Conservation (phyloP, 768 basidiomycete species). For the Leccinellum rugosiceps region DNA sequence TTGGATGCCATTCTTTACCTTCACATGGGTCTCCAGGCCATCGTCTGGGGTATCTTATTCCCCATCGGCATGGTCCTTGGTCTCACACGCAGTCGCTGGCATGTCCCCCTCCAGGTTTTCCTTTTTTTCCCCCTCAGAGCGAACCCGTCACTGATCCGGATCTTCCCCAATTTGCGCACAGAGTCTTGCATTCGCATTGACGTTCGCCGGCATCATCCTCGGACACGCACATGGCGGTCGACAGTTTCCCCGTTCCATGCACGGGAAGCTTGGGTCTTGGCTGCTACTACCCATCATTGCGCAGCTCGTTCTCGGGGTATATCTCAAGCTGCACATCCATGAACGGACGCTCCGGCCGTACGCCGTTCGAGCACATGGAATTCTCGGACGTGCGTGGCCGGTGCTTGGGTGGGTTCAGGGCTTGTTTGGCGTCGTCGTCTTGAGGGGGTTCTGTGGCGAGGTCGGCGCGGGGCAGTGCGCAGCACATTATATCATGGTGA, state of each 20-base stretch:
- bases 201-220: slow-evolving; percentile 70
- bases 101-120: slow-evolving; percentile 76
- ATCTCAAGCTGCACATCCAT: slow-evolving; percentile 89
- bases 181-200: slow-evolving; percentile 67
- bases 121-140: no score
- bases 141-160: background rate
- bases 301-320: slow-evolving; percentile 76
- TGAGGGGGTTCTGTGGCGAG: slow-evolving; percentile 78
- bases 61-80: slow-evolving; percentile 81
- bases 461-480: slow-evolving; percentile 75
- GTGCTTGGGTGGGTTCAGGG: slow-evolving; percentile 87
- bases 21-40: slow-evolving; percentile 75
- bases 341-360: slow-evolving; percentile 71
- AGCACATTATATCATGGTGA: slow-evolving; percentile 79
- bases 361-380: slow-evolving; percentile 65
- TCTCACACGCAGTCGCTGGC: slow-evolving; percentile 78
- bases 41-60: slow-evolving; percentile 84
- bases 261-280: slow-evolving; percentile 59
- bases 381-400: slow-evolving; percentile 83
- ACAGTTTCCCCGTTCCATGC: slow-evolving; percentile 68
- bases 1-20: slow-evolving; percentile 79
- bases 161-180: no score
- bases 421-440: slow-evolving; percentile 76
- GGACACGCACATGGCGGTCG: slow-evolving; percentile 88
- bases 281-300: slow-evolving; percentile 56